Evolutionary conservation across 371 early-diverging fungal genomes (phyloP).

Genomic region (Mortierella sp.): DNA sequence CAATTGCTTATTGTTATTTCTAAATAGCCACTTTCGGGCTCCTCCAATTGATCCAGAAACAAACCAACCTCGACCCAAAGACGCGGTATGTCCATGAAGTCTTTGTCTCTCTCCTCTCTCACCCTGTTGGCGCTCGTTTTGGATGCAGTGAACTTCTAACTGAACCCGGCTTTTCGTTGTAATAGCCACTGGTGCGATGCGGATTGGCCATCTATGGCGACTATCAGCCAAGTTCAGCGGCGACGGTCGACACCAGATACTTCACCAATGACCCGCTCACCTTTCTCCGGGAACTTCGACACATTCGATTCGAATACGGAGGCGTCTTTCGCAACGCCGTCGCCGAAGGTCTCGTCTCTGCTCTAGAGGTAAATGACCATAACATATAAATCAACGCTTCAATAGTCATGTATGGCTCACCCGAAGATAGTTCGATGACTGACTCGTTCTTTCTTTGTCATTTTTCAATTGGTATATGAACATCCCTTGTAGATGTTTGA

Average conservation of each 20-base stretch:
- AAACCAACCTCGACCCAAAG: conserved; percentile 65
- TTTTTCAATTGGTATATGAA: too few species aligned
- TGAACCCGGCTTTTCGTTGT: not conserved
- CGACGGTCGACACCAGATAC: conserved; percentile 69
- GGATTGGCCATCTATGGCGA: conserved; percentile 78
- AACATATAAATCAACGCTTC: too few species aligned
- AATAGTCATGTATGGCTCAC: not conserved
- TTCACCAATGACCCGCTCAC: conserved; percentile 66
- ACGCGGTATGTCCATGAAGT: conserved; percentile 60
- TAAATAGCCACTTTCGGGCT: conserved; percentile 66
- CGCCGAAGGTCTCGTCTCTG: conserved; percentile 74
- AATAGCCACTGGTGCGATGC: conserved; percentile 70
- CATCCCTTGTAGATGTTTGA: conserved; percentile 63
- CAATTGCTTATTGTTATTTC: not conserved
- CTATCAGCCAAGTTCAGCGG: conserved; percentile 68
- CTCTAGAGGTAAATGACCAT: conserved; percentile 65
- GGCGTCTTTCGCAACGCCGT: conserved; percentile 75
- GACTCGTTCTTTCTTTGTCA: not conserved
- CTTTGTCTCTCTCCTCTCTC: not conserved
- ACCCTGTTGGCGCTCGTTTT: not conserved
- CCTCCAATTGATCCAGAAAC: conserved; percentile 69
- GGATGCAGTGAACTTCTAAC: too few species aligned
- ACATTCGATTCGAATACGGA: conserved; percentile 66
- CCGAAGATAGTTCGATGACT: not conserved
- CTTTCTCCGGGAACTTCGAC: conserved; percentile 67